phyloP scores from a whole-genome alignment of 768 basidiomycete species.

The Boletus rubropictus region DNA sequence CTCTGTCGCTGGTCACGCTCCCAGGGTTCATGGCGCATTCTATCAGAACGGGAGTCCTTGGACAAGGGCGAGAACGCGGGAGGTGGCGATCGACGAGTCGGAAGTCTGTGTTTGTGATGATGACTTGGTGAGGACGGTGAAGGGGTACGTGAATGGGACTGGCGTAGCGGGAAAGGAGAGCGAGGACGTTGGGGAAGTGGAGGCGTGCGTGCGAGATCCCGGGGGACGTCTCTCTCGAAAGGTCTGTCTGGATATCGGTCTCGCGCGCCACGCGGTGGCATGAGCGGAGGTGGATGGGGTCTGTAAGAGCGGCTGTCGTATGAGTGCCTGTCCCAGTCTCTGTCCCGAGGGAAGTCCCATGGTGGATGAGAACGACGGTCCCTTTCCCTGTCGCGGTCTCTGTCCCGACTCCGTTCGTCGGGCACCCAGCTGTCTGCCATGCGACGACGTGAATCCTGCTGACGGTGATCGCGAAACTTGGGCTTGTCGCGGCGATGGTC shows the following conservation, averaged over 20 bases:
- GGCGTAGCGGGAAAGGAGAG: slow-evolving; percentile 19
- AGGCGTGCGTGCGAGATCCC: slow-evolving; percentile 20
- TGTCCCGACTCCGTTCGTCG: slow-evolving; percentile 25
- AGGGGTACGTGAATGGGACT: slow-evolving; percentile 36
- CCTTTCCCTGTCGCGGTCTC: slow-evolving; percentile 21
- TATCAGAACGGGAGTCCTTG: slow-evolving; percentile 32
- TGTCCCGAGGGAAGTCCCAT: slow-evolving; percentile 23
- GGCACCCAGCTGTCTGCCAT: slow-evolving; percentile 21
- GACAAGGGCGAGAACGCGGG: slow-evolving; percentile 36
- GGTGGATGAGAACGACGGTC: slow-evolving; percentile 20
- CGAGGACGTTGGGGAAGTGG: slow-evolving; percentile 19
- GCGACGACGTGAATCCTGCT: slow-evolving; percentile 19
- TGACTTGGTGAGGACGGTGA: slow-evolving; percentile 33
- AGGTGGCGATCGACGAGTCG: slow-evolving; percentile 35
- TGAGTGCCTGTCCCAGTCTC: slow-evolving; percentile 21
- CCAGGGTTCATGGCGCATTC: slow-evolving; percentile 30
- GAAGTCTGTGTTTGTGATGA: slow-evolving; percentile 29
- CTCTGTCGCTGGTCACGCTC: slow-evolving; percentile 34
- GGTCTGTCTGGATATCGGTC: slow-evolving; percentile 25
- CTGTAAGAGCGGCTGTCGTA: slow-evolving; percentile 21
- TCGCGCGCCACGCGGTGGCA: slow-evolving; percentile 12
- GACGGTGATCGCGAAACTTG: slow-evolving; percentile 21
- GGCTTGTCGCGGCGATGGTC: slow-evolving; percentile 34
- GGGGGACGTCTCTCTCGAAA: slow-evolving; percentile 20
- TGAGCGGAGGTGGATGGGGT: slow-evolving; percentile 1